Evolutionary conservation across 1,284 basidiomycete species (phyloP).

Genomic region (Apiotrichum sp.): DNA sequence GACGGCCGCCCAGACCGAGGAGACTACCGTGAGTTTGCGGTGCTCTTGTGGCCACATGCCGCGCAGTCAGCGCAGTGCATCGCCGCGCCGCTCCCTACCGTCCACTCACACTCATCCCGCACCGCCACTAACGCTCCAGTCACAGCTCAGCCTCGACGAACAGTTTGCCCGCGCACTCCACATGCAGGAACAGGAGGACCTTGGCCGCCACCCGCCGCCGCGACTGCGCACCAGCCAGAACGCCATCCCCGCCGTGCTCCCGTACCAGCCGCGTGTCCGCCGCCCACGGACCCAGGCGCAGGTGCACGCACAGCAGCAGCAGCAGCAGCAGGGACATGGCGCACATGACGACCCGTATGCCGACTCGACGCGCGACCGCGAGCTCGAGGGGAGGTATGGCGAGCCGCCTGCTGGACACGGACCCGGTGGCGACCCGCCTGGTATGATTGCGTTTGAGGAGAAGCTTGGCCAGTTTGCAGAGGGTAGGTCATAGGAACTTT

Average conservation of each 20-base stretch:
- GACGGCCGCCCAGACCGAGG: constrained; percentile 3
- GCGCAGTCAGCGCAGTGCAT: not conserved
- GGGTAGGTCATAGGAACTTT: constrained; percentile 21
- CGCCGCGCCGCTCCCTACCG: not conserved
- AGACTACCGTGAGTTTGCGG: not conserved
- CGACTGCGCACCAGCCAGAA: not conserved
- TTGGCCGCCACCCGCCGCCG: not conserved
- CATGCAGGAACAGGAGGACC: constrained; percentile 39
- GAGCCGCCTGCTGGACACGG: not conserved
- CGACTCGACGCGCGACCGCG: not conserved
- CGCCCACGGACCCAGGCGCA: constrained; percentile 13
- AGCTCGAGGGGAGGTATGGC: constrained; percentile 8
- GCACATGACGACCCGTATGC: constrained; percentile 6
- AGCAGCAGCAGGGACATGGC: too few species aligned
- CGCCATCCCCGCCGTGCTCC: constrained; percentile 22
- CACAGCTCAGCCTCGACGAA: constrained; percentile 44
- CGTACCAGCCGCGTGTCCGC: constrained; percentile 44
- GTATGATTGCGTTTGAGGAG: constrained; percentile 41
- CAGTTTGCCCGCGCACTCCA: constrained; percentile 42
- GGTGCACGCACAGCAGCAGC: not conserved
- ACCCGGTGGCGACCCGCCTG: constrained; percentile 19
- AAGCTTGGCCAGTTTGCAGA: constrained; percentile 40
- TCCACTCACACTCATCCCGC: constrained; percentile 1
- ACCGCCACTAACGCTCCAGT: constrained; percentile 10
- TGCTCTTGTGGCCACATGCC: too few species aligned